Evolutionary conservation across 495 filamentous ascomycete genomes (phyloP), one percentile per base, ranked within the genome.

Genomic region (Ascobolus immersus): DNA sequence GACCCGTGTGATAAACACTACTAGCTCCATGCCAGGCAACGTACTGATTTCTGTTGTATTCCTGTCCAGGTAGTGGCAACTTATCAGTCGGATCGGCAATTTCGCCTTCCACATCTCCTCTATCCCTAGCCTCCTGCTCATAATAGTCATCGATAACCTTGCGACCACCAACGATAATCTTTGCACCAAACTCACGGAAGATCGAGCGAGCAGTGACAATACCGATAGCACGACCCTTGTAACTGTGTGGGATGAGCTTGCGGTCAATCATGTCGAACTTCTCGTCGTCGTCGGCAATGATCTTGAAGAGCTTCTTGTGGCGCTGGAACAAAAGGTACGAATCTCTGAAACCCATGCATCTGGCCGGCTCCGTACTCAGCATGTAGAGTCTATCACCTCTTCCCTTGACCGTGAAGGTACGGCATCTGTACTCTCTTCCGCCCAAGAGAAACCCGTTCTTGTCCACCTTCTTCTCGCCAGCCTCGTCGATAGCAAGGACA

Each of bases 301-400:
- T 86, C 57, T 93, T 93, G 61, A 79, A 81, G 13, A 93, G 71
- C 45, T 80, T 68, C 48, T 73, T 76, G 57, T 93, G 82, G 50
- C 90, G 91, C 44, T 82, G 84, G 61, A 96, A 96, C 61, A 96
- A 96, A 11, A 96, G 63, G 50, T 96, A 96, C 36, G 77, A 86
- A 55, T 96, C 86, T 34, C 86, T 60, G 62, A 96, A 96, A 5
- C 86, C 86, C 31, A 90, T 84, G 45, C 86, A 96, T 36, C 86
- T 69, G 14, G 86, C 86, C 4, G 86, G 86, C 44, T 96, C 86
- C 2, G 86, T 96, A 2, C 81, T 92, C 45, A 96, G 58, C 86
- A 96, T 96, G 66, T 96, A 96, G 11, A 89, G 65, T 15, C 79
- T 56, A 18, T 86, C 64, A n/a, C 70, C 77, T 30, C 81, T 70